A percentile compares a stretch with the other conserved stretches of the same genome.
phyloP scores from a whole-genome alignment of 2,329 filamentous ascomycete species.

The Fusarium sp. region DNA sequence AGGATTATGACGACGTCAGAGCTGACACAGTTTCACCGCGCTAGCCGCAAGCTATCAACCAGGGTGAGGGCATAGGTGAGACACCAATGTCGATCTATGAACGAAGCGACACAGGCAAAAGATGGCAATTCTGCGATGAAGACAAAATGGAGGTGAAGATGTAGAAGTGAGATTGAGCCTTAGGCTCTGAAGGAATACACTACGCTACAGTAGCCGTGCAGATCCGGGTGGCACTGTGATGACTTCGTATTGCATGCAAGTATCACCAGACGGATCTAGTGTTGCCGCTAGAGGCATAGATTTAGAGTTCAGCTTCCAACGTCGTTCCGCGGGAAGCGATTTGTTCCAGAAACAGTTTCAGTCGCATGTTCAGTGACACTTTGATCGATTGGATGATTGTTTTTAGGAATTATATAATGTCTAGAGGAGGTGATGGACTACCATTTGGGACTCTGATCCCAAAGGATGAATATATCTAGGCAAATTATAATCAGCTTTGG shows the following conservation, averaged over 20 bases:
- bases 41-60: neutral
- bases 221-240: neutral
- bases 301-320: neutral
- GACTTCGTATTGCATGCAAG: neutral
- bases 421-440: neutral
- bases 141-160: neutral
- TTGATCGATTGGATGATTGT: neutral
- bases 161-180: neutral
- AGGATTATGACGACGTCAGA: neutral
- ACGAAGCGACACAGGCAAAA: neutral
- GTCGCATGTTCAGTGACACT: neutral
- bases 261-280: neutral
- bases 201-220: neutral
- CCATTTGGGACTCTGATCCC: accelerated
- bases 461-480: neutral
- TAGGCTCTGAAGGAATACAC: neutral
- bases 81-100: neutral
- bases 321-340: neutral
- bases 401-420: neutral
- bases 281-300: neutral
- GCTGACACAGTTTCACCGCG: conserved; percentile 5
- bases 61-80: neutral
- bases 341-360: conserved; percentile 2
- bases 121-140: neutral
- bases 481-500: neutral